Evolutionary conservation across 768 basidiomycete genomes (phyloP), one percentile per base, ranked within the genome.

Genomic region (Tricholoma sp.): DNA sequence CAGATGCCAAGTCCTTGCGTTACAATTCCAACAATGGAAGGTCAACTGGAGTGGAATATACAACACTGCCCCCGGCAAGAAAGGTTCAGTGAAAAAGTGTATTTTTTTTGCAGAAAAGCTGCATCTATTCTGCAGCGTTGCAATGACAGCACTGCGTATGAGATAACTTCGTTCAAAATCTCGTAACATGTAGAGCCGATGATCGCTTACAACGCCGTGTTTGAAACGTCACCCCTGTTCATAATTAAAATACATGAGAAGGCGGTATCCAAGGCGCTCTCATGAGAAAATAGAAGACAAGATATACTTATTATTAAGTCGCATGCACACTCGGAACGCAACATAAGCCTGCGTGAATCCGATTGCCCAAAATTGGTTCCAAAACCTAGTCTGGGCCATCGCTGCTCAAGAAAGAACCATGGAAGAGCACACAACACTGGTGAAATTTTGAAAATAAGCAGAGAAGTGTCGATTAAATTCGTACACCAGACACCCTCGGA

Each of bases 261-360:
- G 43, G 21, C 37, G 34, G 43, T 50, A 37, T 21, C 27, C 24
- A 52, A 19, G 3, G 11, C 54, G 50, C 84, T 55, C 62, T 85
- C 85, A 90, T 88, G 24, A 89, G 74, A 68, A 89, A 89, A 69
- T 88, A 89, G 62, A 88, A 88, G 5, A 87, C 73, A 1, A 89
- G 78, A 64, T 89, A 89, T 31, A 88, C 89, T 61, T 89, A 87
- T 63, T 27, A 3, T 85, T 88, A 55, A 88, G 72, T 37, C 77
- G 78, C 70, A 85, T 69, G 63, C 87, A 87, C 67, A 89, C 85
- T 31, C 76, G 71, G 19, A 87, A 69, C 5, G 86, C 86, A 19
- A 79, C 74, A 60, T 81, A 82, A 4, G 82, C 79, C 66, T 89
- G 88, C 63, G 80, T 83, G 67, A 87, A 83, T 5, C 88, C 88